Conservation (phyloP, 2,329 filamentous ascomycete genomes). For the Diaporthe velutina region DNA sequence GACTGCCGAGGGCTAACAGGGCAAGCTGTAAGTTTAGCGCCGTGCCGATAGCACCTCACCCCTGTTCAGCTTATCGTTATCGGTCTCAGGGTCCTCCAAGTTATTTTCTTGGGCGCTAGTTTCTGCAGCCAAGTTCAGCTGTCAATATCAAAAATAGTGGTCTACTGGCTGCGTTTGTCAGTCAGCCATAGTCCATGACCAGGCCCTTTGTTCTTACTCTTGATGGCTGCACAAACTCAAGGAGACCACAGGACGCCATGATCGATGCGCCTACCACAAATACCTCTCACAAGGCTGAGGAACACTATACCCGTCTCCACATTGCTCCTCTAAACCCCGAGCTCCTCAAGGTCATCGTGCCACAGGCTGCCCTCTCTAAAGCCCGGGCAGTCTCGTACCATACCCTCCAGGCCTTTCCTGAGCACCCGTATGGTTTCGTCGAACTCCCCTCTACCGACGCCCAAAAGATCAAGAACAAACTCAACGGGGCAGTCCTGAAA, state of each 20-base stretch:
- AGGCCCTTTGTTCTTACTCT: background rate
- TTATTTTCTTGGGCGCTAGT: slow-evolving; percentile 28
- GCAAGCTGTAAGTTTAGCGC: background rate
- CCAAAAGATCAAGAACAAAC: slow-evolving; percentile 90
- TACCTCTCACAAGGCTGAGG: slow-evolving; percentile 3
- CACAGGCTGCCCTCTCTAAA: slow-evolving; percentile 72
- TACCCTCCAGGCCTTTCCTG: slow-evolving; percentile 86
- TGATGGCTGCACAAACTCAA: background rate
- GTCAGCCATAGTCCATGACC: background rate
- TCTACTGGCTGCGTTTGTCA: background rate
- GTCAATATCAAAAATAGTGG: slow-evolving; percentile 8
- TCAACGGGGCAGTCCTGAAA: slow-evolving; percentile 87
- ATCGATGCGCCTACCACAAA: slow-evolving; percentile 15
- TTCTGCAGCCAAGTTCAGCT: slow-evolving; percentile 31
- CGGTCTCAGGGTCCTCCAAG: slow-evolving; percentile 6
- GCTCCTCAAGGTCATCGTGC: slow-evolving; percentile 79
- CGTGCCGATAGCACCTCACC: background rate
- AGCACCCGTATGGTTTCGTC: slow-evolving; percentile 90
- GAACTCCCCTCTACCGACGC: slow-evolving; percentile 86
- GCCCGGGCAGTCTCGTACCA: slow-evolving; percentile 92
- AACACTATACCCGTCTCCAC: slow-evolving; percentile 75
- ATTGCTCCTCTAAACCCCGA: slow-evolving; percentile 87
- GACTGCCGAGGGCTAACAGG: background rate
- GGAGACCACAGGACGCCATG: slow-evolving; percentile 33
- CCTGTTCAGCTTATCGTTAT: slow-evolving; percentile 31